Conservation (phyloP, 2,329 filamentous ascomycete genomes). For the Cercospora sojina region DNA sequence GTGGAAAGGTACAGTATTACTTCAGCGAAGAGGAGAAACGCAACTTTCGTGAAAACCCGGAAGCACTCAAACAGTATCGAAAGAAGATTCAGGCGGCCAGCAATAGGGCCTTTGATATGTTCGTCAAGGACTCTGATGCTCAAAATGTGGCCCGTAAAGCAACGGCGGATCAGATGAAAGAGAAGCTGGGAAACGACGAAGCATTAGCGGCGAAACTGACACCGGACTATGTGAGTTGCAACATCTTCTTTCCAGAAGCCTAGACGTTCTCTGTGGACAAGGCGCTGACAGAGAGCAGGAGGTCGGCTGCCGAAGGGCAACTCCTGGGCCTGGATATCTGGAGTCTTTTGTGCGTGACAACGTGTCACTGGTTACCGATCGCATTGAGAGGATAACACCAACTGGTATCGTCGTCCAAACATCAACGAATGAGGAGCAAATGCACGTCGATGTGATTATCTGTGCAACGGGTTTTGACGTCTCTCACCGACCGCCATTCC, state of each 20-base stretch:
- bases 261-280: background rate
- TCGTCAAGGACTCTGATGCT: constrained; percentile 54
- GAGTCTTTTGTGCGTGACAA: constrained; percentile 39
- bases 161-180: constrained; percentile 47
- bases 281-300: constrained; percentile 45
- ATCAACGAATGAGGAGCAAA: constrained; percentile 17
- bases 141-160: constrained; percentile 26
- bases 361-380: constrained; percentile 31
- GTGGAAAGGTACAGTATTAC: constrained; percentile 32
- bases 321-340: constrained; percentile 43
- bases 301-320: constrained; percentile 59
- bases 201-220: constrained; percentile 57
- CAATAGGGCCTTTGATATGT: constrained; percentile 40
- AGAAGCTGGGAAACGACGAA: constrained; percentile 55
- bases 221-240: constrained; percentile 47
- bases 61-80: constrained; percentile 38
- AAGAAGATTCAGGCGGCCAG: constrained; percentile 38
- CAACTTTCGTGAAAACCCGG: constrained; percentile 35
- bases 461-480: constrained; percentile 46
- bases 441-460: constrained; percentile 23
- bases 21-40: constrained; percentile 38
- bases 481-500: constrained; percentile 39
- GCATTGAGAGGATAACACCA: constrained; percentile 28
- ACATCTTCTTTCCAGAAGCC: background rate
- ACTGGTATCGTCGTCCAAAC: constrained; percentile 30